A percentile compares a stretch with the other conserved stretches of the same genome.
Conservation (phyloP, 768 basidiomycete genomes). For the Collybiopsis luxurians region DNA sequence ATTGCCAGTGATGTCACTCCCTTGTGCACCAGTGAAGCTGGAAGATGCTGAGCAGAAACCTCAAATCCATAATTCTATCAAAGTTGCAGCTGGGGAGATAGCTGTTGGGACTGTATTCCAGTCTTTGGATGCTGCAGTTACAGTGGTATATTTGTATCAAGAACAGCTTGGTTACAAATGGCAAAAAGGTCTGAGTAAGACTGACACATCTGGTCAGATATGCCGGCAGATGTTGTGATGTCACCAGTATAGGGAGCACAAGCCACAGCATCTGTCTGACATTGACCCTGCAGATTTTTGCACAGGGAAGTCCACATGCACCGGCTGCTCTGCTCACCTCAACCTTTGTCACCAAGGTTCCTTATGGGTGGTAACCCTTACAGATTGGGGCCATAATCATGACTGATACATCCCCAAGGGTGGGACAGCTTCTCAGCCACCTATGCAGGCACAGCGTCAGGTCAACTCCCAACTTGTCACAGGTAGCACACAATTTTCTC, state of each 20-base stretch:
- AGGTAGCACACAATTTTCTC: constrained; percentile 2
- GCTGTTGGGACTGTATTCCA: neutral
- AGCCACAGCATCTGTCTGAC: neutral
- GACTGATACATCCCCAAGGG: constrained; percentile 17
- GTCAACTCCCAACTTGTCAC: constrained; percentile 10
- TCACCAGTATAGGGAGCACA: constrained; percentile 1
- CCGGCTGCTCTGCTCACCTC: constrained; percentile 19
- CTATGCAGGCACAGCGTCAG: constrained; percentile 17
- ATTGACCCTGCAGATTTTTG: constrained; percentile 12
- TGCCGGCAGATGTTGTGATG: constrained; percentile 2
- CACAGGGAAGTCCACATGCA: constrained; percentile 1
- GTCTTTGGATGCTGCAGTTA: neutral
- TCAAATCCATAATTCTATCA: neutral
- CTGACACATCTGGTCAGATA: neutral
- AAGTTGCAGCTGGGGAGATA: neutral
- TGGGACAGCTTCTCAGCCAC: constrained; percentile 11
- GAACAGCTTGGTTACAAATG: constrained; percentile 2
- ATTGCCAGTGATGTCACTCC: neutral
- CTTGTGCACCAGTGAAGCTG: neutral
- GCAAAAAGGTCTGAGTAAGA: neutral
- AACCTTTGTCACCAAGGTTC: constrained; percentile 12
- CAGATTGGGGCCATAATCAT: constrained; percentile 24
- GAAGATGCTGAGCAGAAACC: neutral
- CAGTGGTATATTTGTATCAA: neutral
- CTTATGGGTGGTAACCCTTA: constrained; percentile 13